Base-by-base conservation (phyloP, 2,329 filamentous ascomycete species). In the Fusarium guadeloupense region DNA sequence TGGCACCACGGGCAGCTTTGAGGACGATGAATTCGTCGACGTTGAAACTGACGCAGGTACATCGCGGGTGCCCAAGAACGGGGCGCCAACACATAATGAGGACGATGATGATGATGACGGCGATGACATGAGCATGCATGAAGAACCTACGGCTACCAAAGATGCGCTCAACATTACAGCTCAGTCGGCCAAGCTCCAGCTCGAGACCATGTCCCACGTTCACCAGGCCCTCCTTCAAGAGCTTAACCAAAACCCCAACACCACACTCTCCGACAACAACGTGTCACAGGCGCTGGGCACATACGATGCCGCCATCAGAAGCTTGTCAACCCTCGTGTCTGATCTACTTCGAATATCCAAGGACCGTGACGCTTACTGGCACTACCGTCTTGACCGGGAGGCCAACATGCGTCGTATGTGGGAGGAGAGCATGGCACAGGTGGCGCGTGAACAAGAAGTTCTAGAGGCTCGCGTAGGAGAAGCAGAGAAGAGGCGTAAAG, bases 341-440 rank as follows among this genome's bases (percentile, higher is more conserved):
- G 93, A 97, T 73, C 82, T 99, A 9, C 81, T 97, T 40, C 92
- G 93, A 44, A 98, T 99, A 70, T 94, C 93, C 9, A 89, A 91
- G 69, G 95, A 99, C 72, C 90, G 96, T 45, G 95, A 99, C 75
- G 88, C 92, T 1, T 97, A 96, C 74, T 99, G 95, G 95, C 94
- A 98, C 75, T 96, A 96, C 73, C 89, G 93, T 13, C 81, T 99
- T 34, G 93, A 97, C 67, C 89, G 93, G 48, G 95, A 99, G 77
- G 89, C 89, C 37, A 92, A 97, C 72, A 89, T 98, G 78, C 88
- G 95, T 31, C 89, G 91, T 56, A 91, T 99, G 87, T 99, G 95
- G 95, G 95, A 99, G 77, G 95, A 99, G 71, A 98, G 93, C 76
- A 97, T 99, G 95, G 93, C 95, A 9, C 89, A 93, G 69, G 90